phyloP scores from a whole-genome alignment of 2,329 filamentous ascomycete species.

The Geosmithia flava region DNA sequence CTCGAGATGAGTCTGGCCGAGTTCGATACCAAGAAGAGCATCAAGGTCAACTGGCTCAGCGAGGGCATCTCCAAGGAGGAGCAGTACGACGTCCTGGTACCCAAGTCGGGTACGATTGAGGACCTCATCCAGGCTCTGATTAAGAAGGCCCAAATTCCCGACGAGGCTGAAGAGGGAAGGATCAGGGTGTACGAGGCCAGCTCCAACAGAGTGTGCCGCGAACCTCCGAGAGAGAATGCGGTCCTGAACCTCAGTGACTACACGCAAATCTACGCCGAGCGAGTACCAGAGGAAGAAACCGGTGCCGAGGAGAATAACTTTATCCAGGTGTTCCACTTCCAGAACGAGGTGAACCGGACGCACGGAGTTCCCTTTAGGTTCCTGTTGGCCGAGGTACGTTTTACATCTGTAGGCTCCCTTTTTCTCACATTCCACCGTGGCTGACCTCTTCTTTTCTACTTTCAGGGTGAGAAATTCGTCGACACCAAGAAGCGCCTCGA shows the following conservation, averaged over 20 bases:
- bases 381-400: constrained; percentile 61
- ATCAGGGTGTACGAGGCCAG: constrained; percentile 77
- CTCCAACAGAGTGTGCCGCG: constrained; percentile 71
- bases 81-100: constrained; percentile 68
- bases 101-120: constrained; percentile 69
- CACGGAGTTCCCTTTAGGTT: constrained; percentile 92
- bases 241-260: constrained; percentile 84
- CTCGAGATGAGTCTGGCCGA: constrained; percentile 90
- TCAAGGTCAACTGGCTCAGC: constrained; percentile 74
- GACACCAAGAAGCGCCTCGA: constrained; percentile 93
- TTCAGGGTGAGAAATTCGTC: constrained; percentile 68
- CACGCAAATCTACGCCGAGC: constrained; percentile 68
- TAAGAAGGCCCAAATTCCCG: constrained; percentile 68
- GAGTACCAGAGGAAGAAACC: constrained; percentile 61
- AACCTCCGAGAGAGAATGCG: constrained; percentile 55
- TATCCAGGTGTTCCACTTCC: constrained; percentile 83
- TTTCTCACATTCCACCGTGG: not conserved
- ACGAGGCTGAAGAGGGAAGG: constrained; percentile 55
- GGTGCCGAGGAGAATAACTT: constrained; percentile 44
- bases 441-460: not conserved
- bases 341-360: constrained; percentile 71
- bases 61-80: constrained; percentile 94
- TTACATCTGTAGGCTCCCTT: not conserved
- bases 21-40: constrained; percentile 78
- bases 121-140: constrained; percentile 67